phyloP scores from a whole-genome alignment of 495 filamentous ascomycete genomes.

The Bathelium albidoporum region DNA sequence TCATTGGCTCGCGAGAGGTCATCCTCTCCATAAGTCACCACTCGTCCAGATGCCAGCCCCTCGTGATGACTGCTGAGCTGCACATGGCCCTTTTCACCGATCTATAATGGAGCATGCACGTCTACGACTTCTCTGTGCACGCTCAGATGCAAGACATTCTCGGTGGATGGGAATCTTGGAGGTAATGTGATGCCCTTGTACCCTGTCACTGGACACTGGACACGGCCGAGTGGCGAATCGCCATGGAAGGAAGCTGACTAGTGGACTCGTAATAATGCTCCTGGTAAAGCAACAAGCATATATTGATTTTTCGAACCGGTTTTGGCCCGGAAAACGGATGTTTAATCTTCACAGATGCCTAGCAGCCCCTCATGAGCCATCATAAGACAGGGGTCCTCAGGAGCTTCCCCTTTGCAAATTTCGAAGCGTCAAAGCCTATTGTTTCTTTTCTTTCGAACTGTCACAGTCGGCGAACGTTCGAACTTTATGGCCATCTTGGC shows the following conservation, averaged over 20 bases:
- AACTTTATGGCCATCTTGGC: neutral
- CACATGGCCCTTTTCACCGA: neutral
- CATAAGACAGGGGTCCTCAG: neutral
- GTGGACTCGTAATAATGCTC: neutral
- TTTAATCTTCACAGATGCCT: neutral
- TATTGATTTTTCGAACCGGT: neutral
- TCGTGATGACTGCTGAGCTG: neutral
- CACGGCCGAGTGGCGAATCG: neutral
- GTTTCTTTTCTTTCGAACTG: neutral
- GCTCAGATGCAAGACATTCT: too few relatives aligned
- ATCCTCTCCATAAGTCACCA: neutral
- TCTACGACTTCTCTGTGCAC: neutral
- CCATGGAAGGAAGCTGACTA: neutral
- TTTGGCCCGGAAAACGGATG: neutral
- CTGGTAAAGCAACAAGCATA: neutral
- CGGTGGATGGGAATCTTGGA: neutral
- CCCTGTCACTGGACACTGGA: neutral
- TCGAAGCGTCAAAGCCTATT: neutral
- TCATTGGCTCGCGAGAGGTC: neutral
- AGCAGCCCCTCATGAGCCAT: neutral
- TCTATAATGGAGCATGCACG: neutral
- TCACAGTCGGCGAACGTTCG: neutral
- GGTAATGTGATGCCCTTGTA: neutral
- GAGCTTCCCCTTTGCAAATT: neutral
- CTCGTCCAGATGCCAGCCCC: neutral